phyloP scores from a whole-genome alignment of 2,329 filamentous ascomycete genomes.

The Alternaria novae-zelandiae region DNA sequence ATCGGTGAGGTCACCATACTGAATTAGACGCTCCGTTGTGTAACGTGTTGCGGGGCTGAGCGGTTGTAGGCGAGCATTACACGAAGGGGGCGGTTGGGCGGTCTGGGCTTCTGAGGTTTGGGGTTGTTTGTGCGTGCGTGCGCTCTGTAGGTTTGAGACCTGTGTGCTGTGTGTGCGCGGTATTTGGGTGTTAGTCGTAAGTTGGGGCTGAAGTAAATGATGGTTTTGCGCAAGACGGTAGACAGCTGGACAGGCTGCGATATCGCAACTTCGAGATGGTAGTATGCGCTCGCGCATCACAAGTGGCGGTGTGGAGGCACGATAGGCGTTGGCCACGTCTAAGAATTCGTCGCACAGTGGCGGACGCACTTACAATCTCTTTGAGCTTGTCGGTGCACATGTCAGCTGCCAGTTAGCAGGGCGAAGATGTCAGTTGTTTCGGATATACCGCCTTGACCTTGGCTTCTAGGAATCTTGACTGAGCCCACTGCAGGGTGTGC shows the following conservation, averaged over 20 bases:
- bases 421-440: slow-evolving; percentile 8
- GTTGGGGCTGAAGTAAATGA: not conserved
- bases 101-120: not conserved
- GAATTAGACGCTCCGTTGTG: not conserved
- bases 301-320: slow-evolving; percentile 25
- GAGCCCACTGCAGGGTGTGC: not conserved
- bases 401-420: slow-evolving; percentile 17
- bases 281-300: not conserved
- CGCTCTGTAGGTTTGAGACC: not conserved
- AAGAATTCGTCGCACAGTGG: not conserved
- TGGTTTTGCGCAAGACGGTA: not conserved
- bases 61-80: slow-evolving; percentile 14
- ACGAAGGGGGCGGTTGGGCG: slow-evolving; percentile 4
- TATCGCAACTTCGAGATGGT: slow-evolving; percentile 6
- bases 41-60: not conserved
- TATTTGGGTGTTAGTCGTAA: not conserved
- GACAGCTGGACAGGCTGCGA: not conserved
- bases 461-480: not conserved
- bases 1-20: not conserved
- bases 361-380: slow-evolving; percentile 11
- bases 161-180: not conserved
- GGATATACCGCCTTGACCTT: not conserved
- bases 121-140: not conserved
- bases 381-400: slow-evolving; percentile 13
- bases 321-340: slow-evolving; percentile 19